Conservation (phyloP, 352 stramenopile species). For the Pythium oligandrum region DNA sequence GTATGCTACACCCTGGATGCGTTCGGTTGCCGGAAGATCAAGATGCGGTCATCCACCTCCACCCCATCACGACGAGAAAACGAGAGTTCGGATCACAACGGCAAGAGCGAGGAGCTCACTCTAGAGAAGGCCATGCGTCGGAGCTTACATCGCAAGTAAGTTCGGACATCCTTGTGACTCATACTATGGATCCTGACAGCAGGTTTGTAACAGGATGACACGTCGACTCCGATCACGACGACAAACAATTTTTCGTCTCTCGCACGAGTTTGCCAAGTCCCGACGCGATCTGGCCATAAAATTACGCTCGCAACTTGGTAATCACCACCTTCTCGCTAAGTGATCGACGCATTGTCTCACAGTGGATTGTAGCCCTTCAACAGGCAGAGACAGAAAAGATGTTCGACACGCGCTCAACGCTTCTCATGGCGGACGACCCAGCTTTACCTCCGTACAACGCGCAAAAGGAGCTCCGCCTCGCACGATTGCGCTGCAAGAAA, state of each 20-base stretch:
- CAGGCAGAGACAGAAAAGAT: conserved; percentile 62
- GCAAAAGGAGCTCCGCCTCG: conserved; percentile 51
- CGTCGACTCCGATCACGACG: conserved; percentile 50
- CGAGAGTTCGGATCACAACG: conserved; percentile 7
- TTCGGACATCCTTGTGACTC: neutral
- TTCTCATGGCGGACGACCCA: conserved; percentile 49
- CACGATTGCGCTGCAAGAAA: conserved; percentile 52
- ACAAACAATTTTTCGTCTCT: conserved; percentile 31
- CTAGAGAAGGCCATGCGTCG: conserved; percentile 53
- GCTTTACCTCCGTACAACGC: conserved; percentile 49
- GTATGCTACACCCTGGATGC: conserved; percentile 74
- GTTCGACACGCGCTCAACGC: conserved; percentile 44
- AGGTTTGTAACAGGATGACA: conserved; percentile 32
- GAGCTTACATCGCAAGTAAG: conserved; percentile 57
- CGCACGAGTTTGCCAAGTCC: conserved; percentile 42
- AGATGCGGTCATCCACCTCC: conserved; percentile 46
- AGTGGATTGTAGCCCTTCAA: conserved; percentile 33
- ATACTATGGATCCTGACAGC: neutral
- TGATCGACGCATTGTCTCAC: neutral
- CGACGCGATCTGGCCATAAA: conserved; percentile 37
- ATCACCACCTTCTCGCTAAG: neutral
- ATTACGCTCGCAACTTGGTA: conserved; percentile 44
- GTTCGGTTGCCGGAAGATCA: conserved; percentile 58
- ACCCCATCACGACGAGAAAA: conserved; percentile 6
- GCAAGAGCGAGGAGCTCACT: conserved; percentile 31